Evolutionary conservation across 345 rosid genomes (phyloP).

Genomic region (Brassica nigra): DNA sequence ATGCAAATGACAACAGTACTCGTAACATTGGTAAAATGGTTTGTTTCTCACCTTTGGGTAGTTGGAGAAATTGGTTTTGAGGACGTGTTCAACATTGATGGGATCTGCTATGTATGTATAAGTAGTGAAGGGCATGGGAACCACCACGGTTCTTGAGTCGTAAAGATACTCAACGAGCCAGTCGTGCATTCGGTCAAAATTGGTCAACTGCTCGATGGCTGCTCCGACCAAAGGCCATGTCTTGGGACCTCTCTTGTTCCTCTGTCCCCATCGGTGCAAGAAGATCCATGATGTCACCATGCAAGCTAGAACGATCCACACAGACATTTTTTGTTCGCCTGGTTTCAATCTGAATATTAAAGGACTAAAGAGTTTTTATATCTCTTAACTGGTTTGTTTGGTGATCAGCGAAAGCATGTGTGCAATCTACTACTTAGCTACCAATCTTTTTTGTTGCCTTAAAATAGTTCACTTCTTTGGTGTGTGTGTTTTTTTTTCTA

Average conservation of each 20-base stretch:
- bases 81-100: conserved; percentile 82
- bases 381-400: conserved; percentile 11
- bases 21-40: background rate
- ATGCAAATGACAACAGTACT: background rate
- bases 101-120: conserved; percentile 97
- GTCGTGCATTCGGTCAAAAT: conserved; percentile 86
- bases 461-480: conserved; percentile 31
- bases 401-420: conserved; percentile 35
- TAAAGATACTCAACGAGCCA: conserved; percentile 81
- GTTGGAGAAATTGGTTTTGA: conserved; percentile 79
- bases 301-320: conserved; percentile 46
- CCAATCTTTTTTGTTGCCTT: conserved; percentile 38
- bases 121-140: conserved; percentile 85
- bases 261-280: conserved; percentile 74
- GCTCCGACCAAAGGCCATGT: conserved; percentile 98
- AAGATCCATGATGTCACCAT: conserved; percentile 63
- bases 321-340: conserved; percentile 36
- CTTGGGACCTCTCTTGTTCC: conserved; percentile 71
- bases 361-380: conserved; percentile 23
- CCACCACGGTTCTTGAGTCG: conserved; percentile 65
- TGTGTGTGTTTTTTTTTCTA: conserved; percentile 2
- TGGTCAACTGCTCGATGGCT: conserved; percentile 75
- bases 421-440: conserved; percentile 42
- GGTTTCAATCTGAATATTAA: conserved; percentile 26
- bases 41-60: conserved; percentile 73